Base-by-base conservation (phyloP, 2,329 filamentous ascomycete species). In the Trichoderma citrinoviride region DNA sequence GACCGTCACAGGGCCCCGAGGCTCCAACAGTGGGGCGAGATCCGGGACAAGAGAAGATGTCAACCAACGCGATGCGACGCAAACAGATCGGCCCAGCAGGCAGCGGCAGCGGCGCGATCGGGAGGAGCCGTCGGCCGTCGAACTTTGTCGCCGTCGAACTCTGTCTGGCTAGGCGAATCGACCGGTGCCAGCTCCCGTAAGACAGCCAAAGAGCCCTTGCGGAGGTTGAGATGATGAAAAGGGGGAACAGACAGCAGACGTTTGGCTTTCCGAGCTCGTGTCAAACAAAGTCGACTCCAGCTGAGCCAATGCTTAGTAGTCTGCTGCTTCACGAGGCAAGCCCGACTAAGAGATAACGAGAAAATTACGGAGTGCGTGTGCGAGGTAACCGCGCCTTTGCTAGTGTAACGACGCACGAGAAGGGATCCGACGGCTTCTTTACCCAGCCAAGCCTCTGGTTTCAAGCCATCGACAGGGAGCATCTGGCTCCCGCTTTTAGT, bases 171-270 rank as follows among this genome's bases (percentile, higher is more conserved):
- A 50, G 52, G 40, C 25, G 55, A 33, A 27, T 49, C 44, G 58
- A 46, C 40, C 52, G 57, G 57, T 43, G 57, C 46, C 33, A 8
- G 21, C 44, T n/a, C n/a, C 33, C 58, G 37, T n/a, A 49, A 62
- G 49, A 54, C 33, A 62, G 25, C 25, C 43, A 37, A 46, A 33
- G 14, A 44, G 49, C 49, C 47, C 49, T 62, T 33, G 58, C 37
- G 58, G 49, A 62, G 49, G 40, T 46, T 62, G 58, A 46, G 27
- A 62, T 54, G 58, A 37, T 46, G 58, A 62, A 62, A 60, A 62
- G 43, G 37, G 58, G 49, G 58, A 25, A 10, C n/a, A n/a, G n/a
- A n/a, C 33, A 61, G 25, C 58, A 25, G 23, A 25, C 21, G 29
- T 61, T 62, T 62, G 53, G 58, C 58, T 54, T 62, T 53, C 44